Evolutionary conservation across 2,329 filamentous ascomycete species (phyloP).

Genomic region (Spiromastix sp.): DNA sequence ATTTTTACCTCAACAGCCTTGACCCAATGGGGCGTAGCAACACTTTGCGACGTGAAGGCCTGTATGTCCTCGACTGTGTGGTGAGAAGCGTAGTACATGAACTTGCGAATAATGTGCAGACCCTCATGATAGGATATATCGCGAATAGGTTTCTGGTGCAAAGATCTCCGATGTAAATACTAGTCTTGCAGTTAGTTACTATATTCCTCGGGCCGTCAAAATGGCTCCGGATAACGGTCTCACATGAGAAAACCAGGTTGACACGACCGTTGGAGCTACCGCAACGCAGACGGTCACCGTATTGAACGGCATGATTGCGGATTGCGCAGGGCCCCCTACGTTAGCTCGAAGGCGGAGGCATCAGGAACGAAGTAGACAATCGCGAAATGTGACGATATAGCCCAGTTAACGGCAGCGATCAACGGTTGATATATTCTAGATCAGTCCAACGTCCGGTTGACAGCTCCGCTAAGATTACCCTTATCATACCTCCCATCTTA

Average conservation of each 20-base stretch:
- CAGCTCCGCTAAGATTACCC: too few relatives aligned
- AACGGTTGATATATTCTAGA: too few relatives aligned
- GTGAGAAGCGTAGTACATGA: constrained; percentile 73
- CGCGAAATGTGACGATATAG: too few relatives aligned
- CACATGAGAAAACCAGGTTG: constrained; percentile 80
- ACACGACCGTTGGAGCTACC: constrained; percentile 77
- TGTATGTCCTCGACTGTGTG: constrained; percentile 92
- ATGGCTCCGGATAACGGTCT: constrained; percentile 21
- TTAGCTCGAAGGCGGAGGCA: too few relatives aligned
- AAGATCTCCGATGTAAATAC: constrained; percentile 72
- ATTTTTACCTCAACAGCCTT: constrained; percentile 62
- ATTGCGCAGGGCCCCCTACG: background rate
- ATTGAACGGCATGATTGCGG: constrained; percentile 53
- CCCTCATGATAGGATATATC: constrained; percentile 94
- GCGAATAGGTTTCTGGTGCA: constrained; percentile 70
- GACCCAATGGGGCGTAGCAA: constrained; percentile 82
- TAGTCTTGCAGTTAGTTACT: constrained; percentile 27
- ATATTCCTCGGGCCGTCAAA: constrained; percentile 5
- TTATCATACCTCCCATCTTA: too few relatives aligned
- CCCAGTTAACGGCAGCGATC: too few relatives aligned
- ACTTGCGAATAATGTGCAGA: constrained; percentile 73
- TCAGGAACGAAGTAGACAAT: too few relatives aligned
- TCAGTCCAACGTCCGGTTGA: too few relatives aligned
- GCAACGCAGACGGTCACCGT: constrained; percentile 73
- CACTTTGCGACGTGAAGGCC: constrained; percentile 82